phyloP scores from a whole-genome alignment of 1,284 basidiomycete species.

The Fomitopsis palustris region DNA sequence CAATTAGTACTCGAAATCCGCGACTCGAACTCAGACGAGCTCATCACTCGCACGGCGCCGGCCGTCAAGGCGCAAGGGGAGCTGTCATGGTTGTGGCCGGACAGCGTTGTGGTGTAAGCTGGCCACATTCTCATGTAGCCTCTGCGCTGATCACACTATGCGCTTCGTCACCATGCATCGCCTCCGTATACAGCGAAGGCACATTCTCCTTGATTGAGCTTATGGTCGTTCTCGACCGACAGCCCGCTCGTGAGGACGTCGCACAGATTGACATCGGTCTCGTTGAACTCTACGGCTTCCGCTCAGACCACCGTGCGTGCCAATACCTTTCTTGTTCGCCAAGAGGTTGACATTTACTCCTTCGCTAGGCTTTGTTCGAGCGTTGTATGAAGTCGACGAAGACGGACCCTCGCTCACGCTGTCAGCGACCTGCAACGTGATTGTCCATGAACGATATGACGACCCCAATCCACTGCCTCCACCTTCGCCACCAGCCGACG shows the following conservation, averaged over 20 bases:
- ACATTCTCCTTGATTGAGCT: neutral
- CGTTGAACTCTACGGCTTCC: neutral
- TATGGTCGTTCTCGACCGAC: neutral
- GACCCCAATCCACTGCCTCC: neutral
- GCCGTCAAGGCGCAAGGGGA: neutral
- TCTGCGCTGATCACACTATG: neutral
- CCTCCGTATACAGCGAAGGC: neutral
- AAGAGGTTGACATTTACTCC: neutral
- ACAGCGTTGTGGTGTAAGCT: neutral
- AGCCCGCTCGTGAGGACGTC: neutral
- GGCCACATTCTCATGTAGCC: neutral
- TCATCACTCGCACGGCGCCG: neutral
- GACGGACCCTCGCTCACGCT: neutral
- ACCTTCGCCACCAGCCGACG: neutral
- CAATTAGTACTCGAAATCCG: neutral
- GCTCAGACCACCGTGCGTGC: neutral
- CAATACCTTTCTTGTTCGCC: neutral
- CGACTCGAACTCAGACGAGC: neutral
- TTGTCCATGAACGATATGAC: neutral
- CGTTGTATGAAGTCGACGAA: neutral
- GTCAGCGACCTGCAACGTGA: neutral
- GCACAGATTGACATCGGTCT: neutral
- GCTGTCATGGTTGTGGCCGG: neutral
- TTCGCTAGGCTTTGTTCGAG: neutral
- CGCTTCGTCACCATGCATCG: neutral